A percentile compares a stretch with the other conserved stretches of the same genome.
phyloP scores from a whole-genome alignment of 345 rosid species.

The Diplotaxis tenuifolia region DNA sequence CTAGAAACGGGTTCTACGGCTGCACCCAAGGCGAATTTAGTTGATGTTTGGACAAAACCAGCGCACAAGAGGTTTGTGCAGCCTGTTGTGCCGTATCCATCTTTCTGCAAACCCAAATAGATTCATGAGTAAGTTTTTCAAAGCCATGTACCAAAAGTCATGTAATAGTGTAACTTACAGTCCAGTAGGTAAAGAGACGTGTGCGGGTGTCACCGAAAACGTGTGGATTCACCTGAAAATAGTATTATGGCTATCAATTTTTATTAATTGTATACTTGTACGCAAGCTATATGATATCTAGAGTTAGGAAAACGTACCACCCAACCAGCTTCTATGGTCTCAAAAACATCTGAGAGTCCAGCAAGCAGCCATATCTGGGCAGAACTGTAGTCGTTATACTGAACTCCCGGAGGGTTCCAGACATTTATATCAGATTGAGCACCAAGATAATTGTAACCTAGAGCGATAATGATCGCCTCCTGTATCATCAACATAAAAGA shows the following conservation, averaged over 20 bases:
- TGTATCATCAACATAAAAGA: constrained; percentile 20
- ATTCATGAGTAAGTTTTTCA: neutral
- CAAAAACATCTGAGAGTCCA: constrained; percentile 33
- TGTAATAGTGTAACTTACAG: constrained; percentile 31
- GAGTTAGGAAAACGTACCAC: constrained; percentile 22
- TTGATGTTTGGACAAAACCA: constrained; percentile 52
- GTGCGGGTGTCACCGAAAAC: constrained; percentile 36
- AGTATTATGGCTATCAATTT: neutral
- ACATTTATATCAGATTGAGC: constrained; percentile 46
- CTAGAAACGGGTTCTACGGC: constrained; percentile 19
- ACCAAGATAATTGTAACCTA: constrained; percentile 43
- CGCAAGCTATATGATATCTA: neutral
- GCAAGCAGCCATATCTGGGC: constrained; percentile 48
- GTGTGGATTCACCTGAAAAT: constrained; percentile 34
- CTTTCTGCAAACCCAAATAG: constrained; percentile 22
- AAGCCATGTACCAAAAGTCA: neutral
- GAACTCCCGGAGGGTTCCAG: constrained; percentile 49
- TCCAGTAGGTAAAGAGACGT: constrained; percentile 36
- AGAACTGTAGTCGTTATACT: constrained; percentile 33
- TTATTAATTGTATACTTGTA: neutral
- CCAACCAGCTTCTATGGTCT: constrained; percentile 58
- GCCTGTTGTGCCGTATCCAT: constrained; percentile 36
- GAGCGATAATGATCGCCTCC: constrained; percentile 32
- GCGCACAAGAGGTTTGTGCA: constrained; percentile 47
- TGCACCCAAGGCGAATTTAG: constrained; percentile 32